Evolutionary conservation across 768 basidiomycete species (phyloP).

Genomic region (Melanogaster broomeanus): DNA sequence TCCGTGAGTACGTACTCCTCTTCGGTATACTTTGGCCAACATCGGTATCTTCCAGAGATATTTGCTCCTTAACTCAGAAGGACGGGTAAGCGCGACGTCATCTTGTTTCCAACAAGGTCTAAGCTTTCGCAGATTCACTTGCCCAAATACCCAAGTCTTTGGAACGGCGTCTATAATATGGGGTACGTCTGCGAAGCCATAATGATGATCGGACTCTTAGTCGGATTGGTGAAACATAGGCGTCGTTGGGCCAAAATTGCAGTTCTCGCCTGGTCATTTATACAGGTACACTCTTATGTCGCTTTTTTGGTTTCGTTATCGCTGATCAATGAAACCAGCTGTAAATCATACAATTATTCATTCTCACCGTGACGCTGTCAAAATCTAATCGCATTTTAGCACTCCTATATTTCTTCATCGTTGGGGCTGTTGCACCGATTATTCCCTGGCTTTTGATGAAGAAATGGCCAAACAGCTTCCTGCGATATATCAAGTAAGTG

Average conservation of each 20-base stretch:
- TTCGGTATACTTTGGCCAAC: neutral
- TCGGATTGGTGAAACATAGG: conserved; percentile 42
- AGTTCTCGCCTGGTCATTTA: conserved; percentile 55
- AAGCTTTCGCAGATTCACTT: conserved; percentile 42
- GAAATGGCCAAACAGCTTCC: conserved; percentile 59
- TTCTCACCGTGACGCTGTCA: conserved; percentile 6
- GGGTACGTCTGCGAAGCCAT: conserved; percentile 19
- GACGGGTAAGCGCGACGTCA: conserved; percentile 30
- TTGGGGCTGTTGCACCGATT: conserved; percentile 68
- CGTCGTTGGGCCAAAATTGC: conserved; percentile 61
- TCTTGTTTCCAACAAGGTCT: neutral
- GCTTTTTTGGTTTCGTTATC: neutral
- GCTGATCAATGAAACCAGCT: conserved; percentile 16
- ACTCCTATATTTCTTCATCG: conserved; percentile 70
- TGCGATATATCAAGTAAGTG: conserved; percentile 69
- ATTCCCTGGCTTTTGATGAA: conserved; percentile 62
- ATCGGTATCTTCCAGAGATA: conserved; percentile 34
- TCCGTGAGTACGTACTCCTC: conserved; percentile 38
- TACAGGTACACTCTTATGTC: conserved; percentile 52
- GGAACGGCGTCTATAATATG: conserved; percentile 59
- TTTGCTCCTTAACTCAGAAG: conserved; percentile 47
- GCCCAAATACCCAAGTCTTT: conserved; percentile 53
- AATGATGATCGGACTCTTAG: neutral
- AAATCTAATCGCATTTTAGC: conserved; percentile 38
- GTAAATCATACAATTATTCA: no score